These are phyloP conservation scores for Tephrocybe sp. DNA, from an alignment of 768 basidiomycete genomes.

Conservation along the genomic window DNA sequence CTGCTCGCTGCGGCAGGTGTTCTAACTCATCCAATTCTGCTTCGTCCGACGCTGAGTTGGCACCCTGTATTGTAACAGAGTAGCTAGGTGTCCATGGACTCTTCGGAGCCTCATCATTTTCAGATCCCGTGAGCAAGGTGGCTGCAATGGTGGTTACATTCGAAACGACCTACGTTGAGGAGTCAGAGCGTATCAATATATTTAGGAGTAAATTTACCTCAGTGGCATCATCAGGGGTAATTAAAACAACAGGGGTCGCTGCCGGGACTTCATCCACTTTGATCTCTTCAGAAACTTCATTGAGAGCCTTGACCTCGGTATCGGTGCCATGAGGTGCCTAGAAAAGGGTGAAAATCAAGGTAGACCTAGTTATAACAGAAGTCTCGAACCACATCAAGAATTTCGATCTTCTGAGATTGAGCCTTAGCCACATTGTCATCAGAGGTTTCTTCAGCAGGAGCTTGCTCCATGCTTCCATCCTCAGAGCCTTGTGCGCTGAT, in stretches of 20 bases:
- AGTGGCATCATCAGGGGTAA: too few relatives aligned
- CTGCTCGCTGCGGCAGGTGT: conserved; percentile 11
- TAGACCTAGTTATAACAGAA: neutral
- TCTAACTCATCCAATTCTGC: conserved; percentile 16
- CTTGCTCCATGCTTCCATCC: neutral
- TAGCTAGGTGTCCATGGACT: conserved; percentile 21
- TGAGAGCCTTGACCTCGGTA: neutral
- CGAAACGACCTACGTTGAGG: too few relatives aligned
- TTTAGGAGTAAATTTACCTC: too few relatives aligned
- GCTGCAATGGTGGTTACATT: too few relatives aligned
- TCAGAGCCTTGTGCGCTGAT: neutral
- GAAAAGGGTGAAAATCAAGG: neutral
- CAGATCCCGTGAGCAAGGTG: neutral
- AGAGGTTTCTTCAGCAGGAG: neutral
- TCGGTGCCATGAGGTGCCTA: neutral
- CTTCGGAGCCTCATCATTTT: conserved; percentile 11
- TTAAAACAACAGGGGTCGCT: too few relatives aligned
- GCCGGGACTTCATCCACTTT: too few relatives aligned
- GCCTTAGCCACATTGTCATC: neutral
- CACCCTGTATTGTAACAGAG: conserved; percentile 17
- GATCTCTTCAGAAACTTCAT: too few relatives aligned
- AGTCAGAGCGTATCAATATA: too few relatives aligned
- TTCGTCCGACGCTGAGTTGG: conserved; percentile 6
- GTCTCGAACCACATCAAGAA: neutral
- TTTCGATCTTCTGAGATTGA: neutral